Evolutionary conservation across 257 asterid genomes (phyloP).

Genomic region (Solanum medicagineum): DNA sequence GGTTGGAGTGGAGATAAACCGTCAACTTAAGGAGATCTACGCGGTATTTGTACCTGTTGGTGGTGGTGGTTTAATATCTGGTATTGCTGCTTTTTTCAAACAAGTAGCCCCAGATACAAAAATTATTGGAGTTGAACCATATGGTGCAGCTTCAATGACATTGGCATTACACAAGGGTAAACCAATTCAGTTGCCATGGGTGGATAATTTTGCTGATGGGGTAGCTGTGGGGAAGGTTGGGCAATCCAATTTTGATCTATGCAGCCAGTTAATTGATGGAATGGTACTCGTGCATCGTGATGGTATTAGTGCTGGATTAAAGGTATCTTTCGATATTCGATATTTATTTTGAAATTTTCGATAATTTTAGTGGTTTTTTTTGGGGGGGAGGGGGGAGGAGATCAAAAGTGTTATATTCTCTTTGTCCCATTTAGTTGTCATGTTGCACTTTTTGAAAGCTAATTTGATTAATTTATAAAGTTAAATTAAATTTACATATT

Average conservation of each 20-base stretch:
- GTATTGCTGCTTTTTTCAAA: slow-evolving; percentile 80
- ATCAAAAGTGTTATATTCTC: too few relatives aligned
- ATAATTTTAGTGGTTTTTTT: not conserved
- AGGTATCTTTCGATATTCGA: slow-evolving; percentile 11
- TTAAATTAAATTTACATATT: too few relatives aligned
- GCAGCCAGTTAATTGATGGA: slow-evolving; percentile 72
- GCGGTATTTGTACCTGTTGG: slow-evolving; percentile 10
- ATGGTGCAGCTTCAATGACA: slow-evolving; percentile 90
- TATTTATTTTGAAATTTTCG: not conserved
- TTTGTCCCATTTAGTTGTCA: too few relatives aligned
- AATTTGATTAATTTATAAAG: too few relatives aligned
- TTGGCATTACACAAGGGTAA: slow-evolving; percentile 52
- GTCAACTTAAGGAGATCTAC: slow-evolving; percentile 48
- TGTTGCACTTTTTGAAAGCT: too few relatives aligned
- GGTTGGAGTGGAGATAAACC: slow-evolving; percentile 77
- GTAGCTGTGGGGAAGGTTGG: slow-evolving; percentile 94
- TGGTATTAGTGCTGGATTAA: slow-evolving; percentile 81
- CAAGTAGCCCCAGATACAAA: slow-evolving; percentile 75
- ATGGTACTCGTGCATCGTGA: slow-evolving; percentile 69
- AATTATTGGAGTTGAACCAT: slow-evolving; percentile 88
- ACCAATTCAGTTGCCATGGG: slow-evolving; percentile 57
- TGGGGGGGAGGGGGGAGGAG: too few relatives aligned
- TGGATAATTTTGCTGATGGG: slow-evolving; percentile 95
- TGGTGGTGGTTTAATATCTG: slow-evolving; percentile 96
- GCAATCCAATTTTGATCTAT: slow-evolving; percentile 54